These are phyloP conservation scores for Globisporangium nodosum DNA, from an alignment of 352 stramenopile species.

Conservation along the genomic window DNA sequence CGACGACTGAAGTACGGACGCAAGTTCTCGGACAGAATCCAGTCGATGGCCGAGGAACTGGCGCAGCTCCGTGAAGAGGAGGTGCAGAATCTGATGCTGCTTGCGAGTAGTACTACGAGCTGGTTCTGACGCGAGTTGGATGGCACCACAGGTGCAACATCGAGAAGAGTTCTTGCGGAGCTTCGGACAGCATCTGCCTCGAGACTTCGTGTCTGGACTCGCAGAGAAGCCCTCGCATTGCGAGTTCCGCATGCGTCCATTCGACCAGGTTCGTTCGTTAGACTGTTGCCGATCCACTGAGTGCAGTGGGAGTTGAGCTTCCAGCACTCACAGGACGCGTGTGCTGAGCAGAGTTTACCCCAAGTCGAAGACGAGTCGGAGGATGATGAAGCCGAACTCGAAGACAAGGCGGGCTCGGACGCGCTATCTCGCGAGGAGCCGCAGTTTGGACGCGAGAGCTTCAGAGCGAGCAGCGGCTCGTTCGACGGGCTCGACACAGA, in stretches of 20 bases:
- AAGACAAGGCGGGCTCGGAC: conserved; percentile 22
- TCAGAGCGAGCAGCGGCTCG: conserved; percentile 23
- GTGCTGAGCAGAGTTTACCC: conserved; percentile 42
- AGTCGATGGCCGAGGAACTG: conserved; percentile 83
- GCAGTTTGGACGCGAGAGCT: conserved; percentile 12
- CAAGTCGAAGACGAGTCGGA: conserved; percentile 44
- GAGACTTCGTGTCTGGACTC: conserved; percentile 74
- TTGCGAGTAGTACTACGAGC: too few relatives aligned
- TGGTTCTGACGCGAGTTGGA: background rate
- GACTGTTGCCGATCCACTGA: background rate
- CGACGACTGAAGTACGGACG: conserved; percentile 65
- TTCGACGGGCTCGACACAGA: conserved; percentile 12
- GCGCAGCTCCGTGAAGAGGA: conserved; percentile 79
- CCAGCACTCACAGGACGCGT: background rate
- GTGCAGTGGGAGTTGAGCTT: background rate
- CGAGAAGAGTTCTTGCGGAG: conserved; percentile 70
- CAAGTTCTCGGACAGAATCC: conserved; percentile 73
- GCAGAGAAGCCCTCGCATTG: conserved; percentile 86
- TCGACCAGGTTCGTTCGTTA: conserved; percentile 45
- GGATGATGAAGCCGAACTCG: conserved; percentile 17
- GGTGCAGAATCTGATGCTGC: conserved; percentile 16
- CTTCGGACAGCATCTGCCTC: conserved; percentile 76
- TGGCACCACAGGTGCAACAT: conserved; percentile 38
- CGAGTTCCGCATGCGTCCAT: conserved; percentile 83
- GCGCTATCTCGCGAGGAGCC: conserved; percentile 6